These are phyloP conservation scores for Sisymbrium altissimum DNA, from an alignment of 345 rosid species.

Conservation along the genomic window DNA sequence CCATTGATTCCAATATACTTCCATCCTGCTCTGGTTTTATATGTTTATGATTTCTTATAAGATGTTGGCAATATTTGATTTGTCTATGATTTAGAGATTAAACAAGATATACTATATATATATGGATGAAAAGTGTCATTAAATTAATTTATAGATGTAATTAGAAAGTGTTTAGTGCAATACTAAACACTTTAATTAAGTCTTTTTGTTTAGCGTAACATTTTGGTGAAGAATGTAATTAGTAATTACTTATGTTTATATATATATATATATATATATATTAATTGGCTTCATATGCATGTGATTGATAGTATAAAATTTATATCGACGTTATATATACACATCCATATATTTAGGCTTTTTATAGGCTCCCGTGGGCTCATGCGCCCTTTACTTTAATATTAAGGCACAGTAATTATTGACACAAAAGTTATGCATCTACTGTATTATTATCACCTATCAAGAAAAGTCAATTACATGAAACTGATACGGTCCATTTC, in stretches of 20 bases:
- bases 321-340: constrained; percentile 1
- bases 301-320: constrained; percentile 6
- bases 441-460: not conserved
- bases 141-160: not conserved
- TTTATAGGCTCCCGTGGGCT: constrained; percentile 20
- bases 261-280: not conserved
- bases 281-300: not conserved
- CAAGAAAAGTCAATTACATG: constrained; percentile 26
- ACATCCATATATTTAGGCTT: constrained; percentile 27
- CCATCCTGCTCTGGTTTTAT: not conserved
- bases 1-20: not conserved
- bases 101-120: not conserved
- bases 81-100: not conserved
- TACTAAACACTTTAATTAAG: not conserved
- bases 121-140: not conserved
- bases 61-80: not conserved
- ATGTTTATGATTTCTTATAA: not conserved
- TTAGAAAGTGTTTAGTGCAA: not conserved
- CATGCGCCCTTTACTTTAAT: constrained; percentile 25
- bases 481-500: constrained; percentile 28
- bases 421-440: constrained; percentile 22
- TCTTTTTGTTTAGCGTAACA: not conserved
- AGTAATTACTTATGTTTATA: not conserved
- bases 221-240: no score
- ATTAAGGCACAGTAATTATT: constrained; percentile 24